Percentiles rank a stretch among this genome's conserved stretches.
Evolutionary conservation across 805 yeast species (phyloP).

Genomic region (Isabelozyma rhagii): DNA sequence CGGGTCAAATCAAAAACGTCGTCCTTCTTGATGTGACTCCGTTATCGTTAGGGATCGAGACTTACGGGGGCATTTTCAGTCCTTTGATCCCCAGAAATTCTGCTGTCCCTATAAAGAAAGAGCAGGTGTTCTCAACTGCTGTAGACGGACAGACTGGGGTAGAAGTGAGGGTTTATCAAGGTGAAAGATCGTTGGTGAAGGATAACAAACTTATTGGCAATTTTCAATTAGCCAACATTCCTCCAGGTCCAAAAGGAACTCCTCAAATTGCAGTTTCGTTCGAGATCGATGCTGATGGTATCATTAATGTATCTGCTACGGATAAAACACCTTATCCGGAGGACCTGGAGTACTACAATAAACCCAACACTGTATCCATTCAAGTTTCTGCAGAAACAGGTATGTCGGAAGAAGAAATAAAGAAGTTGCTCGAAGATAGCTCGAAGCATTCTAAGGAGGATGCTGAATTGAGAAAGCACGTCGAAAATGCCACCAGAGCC

Average conservation of each 20-base stretch:
- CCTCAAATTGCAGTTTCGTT: constrained; percentile 78
- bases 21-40: constrained; percentile 80
- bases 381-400: constrained; percentile 71
- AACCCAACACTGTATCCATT: constrained; percentile 54
- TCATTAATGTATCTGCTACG: constrained; percentile 55
- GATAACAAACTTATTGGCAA: constrained; percentile 77
- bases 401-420: constrained; percentile 64
- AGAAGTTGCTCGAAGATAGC: constrained; percentile 63
- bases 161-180: constrained; percentile 74
- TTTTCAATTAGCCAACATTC: constrained; percentile 68
- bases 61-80: constrained; percentile 80
- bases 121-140: constrained; percentile 75
- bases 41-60: constrained; percentile 76
- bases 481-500: constrained; percentile 74
- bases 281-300: constrained; percentile 81
- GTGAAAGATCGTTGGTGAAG: constrained; percentile 74
- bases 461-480: constrained; percentile 53
- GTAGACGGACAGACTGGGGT: constrained; percentile 86
- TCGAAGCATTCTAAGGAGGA: constrained; percentile 60
- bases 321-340: constrained; percentile 46
- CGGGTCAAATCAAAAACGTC: constrained; percentile 80
- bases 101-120: constrained; percentile 71
- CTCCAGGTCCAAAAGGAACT: constrained; percentile 73
- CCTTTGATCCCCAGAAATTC: constrained; percentile 77
- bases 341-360: constrained; percentile 35